Evolutionary conservation across 805 yeast species (phyloP).

Genomic region (Pichia nanzhaoensis): DNA sequence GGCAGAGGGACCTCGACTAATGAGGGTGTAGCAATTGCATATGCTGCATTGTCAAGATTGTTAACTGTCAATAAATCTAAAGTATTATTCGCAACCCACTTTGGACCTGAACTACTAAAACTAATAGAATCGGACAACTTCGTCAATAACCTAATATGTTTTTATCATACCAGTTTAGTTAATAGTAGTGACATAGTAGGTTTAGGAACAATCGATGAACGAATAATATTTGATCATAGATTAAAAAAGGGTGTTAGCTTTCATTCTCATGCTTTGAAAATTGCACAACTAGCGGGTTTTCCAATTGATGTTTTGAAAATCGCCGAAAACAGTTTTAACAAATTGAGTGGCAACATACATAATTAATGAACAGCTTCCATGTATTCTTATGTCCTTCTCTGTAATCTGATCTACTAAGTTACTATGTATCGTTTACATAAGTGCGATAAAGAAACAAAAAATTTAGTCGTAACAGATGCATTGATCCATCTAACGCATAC

Average conservation of each 20-base stretch:
- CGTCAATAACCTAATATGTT: conserved; percentile 20
- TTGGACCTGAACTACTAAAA: conserved; percentile 47
- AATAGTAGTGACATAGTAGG: neutral
- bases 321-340: conserved; percentile 37
- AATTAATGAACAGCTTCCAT: no score
- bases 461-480: no score
- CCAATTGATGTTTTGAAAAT: conserved; percentile 50
- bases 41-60: conserved; percentile 59
- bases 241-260: conserved; percentile 62
- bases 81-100: conserved; percentile 87
- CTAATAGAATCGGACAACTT: conserved; percentile 32
- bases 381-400: no score
- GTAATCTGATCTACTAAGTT: no score
- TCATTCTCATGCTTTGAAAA: conserved; percentile 68
- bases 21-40: conserved; percentile 84
- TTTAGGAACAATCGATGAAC: conserved; percentile 19
- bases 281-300: conserved; percentile 75
- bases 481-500: no score
- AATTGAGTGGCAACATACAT: conserved; percentile 4
- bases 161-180: conserved; percentile 23
- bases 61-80: conserved; percentile 52
- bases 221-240: conserved; percentile 45
- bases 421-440: no score
- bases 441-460: no score
- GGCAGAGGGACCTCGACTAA: conserved; percentile 84